Base-by-base conservation (phyloP, 495 filamentous ascomycete genomes). In the Darksidea phi region DNA sequence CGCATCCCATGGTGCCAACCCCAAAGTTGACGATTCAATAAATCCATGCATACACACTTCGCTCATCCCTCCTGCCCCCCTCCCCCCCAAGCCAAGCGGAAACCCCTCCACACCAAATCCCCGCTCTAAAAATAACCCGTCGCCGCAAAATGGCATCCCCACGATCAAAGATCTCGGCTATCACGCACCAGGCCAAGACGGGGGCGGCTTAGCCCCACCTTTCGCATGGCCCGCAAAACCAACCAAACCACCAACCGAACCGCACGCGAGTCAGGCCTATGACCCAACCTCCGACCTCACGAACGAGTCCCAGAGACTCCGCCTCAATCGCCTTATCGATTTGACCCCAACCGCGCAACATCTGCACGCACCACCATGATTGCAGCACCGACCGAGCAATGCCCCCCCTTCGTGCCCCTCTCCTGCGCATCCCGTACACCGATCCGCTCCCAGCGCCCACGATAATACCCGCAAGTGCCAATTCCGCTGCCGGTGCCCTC, bases 361-460 rank as follows among this genome's bases (percentile, higher is more conserved):
- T 3, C 23, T 32, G 28, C 28, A 32, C 28, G 28, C 28, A 54
- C 21, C 17, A 54, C 17, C 24, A 21, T 21, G 17, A 15, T 7
- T 54, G 21, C 50, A 20, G 41, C 13, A 36, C 11, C 17, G 21
- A n/a, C 25, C 24, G 18, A 41, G 59, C 50, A 48, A 62, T 56
- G 59, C 57, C 48, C 21, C 48, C 18, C 28, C 4, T 32, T 28
- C 46, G 20, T 18, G 13, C 37, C 69, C 78, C 86, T 61, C 80
- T 88, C 28, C 86, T 96, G 78, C 83, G 93, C 69, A 95, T 97
- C 68, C 94, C 94, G 62, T 98, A 91, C 70, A 96, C 89, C 58
- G 84, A 86, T 47, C 85, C 88, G 24, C 78, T 97, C 47, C 88
- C 93, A n/a, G 78, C 86, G 12, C 86, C 93, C 4, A 79, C 78